phyloP scores from a whole-genome alignment of 805 yeast genomes.

The Yarrowia sp. region DNA sequence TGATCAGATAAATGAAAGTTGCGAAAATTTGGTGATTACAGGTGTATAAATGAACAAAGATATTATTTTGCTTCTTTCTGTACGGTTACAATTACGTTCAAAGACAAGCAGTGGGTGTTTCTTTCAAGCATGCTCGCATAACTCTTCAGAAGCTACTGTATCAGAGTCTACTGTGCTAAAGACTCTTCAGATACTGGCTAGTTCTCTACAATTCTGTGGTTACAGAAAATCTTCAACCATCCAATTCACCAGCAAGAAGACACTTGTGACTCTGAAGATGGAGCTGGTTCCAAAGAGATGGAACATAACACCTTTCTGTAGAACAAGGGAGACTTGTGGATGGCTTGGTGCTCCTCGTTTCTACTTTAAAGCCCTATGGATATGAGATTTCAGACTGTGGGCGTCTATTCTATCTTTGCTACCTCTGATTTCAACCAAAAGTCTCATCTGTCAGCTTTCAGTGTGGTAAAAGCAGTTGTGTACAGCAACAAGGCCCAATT shows the following conservation, averaged over 20 bases:
- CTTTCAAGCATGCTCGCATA: too few species aligned
- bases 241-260: not conserved
- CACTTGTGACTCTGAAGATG: not conserved
- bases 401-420: not conserved
- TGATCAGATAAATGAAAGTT: too few species aligned
- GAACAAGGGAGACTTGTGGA: not conserved
- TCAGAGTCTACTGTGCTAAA: not conserved
- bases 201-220: too few species aligned
- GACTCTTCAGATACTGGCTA: not conserved
- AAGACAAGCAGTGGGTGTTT: too few species aligned
- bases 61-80: too few species aligned
- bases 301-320: not conserved
- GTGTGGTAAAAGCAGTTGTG: constrained; percentile 4
- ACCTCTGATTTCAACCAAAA: constrained; percentile 12
- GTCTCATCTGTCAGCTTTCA: constrained; percentile 3
- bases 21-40: too few species aligned
- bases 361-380: not conserved
- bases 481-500: constrained; percentile 9
- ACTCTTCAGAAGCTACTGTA: not conserved
- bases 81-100: too few species aligned
- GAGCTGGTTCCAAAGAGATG: constrained; percentile 2
- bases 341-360: not conserved
- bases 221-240: not conserved
- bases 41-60: too few species aligned
- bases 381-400: not conserved